Base-by-base conservation (phyloP, 2,329 filamentous ascomycete species). In the Pseudogymnoascus pannorum region DNA sequence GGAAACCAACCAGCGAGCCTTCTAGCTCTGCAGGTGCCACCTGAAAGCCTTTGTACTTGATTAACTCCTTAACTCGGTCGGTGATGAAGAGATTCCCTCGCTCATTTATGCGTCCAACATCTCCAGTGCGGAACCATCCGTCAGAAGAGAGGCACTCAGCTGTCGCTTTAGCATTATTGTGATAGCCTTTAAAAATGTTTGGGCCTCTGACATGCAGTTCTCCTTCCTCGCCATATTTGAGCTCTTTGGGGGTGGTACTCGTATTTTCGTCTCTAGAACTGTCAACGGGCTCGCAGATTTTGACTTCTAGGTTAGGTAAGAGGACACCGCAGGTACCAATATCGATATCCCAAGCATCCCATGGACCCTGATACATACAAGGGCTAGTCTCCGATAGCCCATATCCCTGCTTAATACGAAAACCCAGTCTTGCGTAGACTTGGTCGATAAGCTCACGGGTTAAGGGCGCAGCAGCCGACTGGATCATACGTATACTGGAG, bases 361-460 rank as follows among this genome's bases (percentile, higher is more conserved):
- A 85, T 14, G 80, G 75, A 74, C 90, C 88, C 11, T 83, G 83
- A 67, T 89, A 86, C 0, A 89, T 87, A 1, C 84, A 87, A 0
- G 91, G 91, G 24, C 87, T 87, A n/a, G 90, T 93, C 76, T 96
- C 92, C 5, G 86, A 90, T 11, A 96, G 80, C 0, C 92, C 92
- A 70, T 95, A 96, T 22, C 89, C 91, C 74, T 96, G 92, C 78
- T 95, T 96, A 65, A 95, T 85, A 5, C 87, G 86, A 24, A 93
- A 79, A 58, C 84, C 84, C 61, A 92, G 82, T 8, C 91, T 83
- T 20, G 82, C 74, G 77, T 89, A 88, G 4, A 92, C 82, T 9
- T 84, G 81, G 60, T 89, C 83, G 1, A 92, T 87, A 3, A 96
- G 81, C 66, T 95, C 90, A 35, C 79, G 78, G 0, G 89, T 91